Evolutionary conservation across 352 stramenopile species (phyloP), one percentile per base, ranked within the genome.

Genomic region (Phytophthora pistaciae): DNA sequence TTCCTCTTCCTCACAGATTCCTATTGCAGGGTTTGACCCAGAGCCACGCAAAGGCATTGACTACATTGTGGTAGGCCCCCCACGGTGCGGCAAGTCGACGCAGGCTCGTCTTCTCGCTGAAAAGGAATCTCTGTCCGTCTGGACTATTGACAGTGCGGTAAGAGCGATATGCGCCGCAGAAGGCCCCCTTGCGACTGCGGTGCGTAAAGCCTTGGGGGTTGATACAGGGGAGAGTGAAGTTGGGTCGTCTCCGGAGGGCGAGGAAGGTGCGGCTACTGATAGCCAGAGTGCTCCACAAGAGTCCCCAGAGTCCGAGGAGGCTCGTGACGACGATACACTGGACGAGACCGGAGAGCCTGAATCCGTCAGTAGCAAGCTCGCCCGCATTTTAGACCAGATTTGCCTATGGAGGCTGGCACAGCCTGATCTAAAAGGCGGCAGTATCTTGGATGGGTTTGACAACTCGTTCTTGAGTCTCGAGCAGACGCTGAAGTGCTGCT

Each of bases 41-140:
- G 25, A n/a, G 3, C 63, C 68, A 52, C 76, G 84, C 40, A 85
- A 69, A 29, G 86, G 79, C 10, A 56, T 86, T 21, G 91, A 98
- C 64, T 93, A 96, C 64, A 73, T 98, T 58, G 58, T 98, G 16
- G 52, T 96, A 5, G 92, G 93, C 0, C 91, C 92, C 21, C 82
- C 88, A 21, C 74, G 78, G 7, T 94, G 78, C 21, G 92, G 93
- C 2, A 95, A 94, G 31, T 88, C 87, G 6, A 96, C 91, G 5
- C 85, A 97, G 20, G 88, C 90, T 21, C 78, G 79, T 27, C 67
- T 93, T 48, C 71, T 98, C 7, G 86, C 78, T 7, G 77, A 96
- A 36, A 91, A 91, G 10, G 85, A 98, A 68, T 79, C 82, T 23
- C 18, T 96, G 13, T 21, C 18, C 16, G 68, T 92, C 5, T 91